These are phyloP conservation scores for Vaccinium vitisidaea DNA, from an alignment of 148 eudicot species.

Conservation along the genomic window DNA sequence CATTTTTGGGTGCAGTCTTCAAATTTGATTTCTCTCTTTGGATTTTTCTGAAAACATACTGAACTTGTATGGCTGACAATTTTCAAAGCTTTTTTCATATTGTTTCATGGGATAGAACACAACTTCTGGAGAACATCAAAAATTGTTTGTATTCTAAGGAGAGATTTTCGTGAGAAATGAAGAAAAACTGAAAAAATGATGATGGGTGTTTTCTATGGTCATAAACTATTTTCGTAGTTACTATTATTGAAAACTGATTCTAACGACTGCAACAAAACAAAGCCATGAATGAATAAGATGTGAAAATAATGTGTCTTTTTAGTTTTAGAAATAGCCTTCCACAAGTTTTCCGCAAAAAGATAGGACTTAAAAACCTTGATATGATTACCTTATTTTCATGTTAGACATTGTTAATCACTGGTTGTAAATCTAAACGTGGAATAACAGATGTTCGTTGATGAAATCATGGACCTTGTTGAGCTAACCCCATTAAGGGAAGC, in stretches of 20 bases:
- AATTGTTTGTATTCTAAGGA: neutral
- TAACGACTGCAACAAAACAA: neutral
- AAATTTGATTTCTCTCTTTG: neutral
- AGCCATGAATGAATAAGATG: neutral
- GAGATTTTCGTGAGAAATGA: neutral
- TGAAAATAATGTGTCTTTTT: too few species aligned
- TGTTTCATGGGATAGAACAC: neutral
- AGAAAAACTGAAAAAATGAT: neutral
- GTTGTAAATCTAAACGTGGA: neutral
- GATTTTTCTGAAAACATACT: neutral
- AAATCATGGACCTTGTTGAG: slow-evolving; percentile 79
- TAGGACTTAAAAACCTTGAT: neutral
- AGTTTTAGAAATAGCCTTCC: too few species aligned
- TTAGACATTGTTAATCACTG: neutral
- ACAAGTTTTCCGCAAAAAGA: neutral
- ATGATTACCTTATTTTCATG: too few species aligned
- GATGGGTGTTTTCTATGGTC: neutral
- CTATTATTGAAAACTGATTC: neutral
- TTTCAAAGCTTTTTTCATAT: neutral
- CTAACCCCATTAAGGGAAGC: slow-evolving; percentile 45
- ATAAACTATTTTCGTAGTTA: neutral
- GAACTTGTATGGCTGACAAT: neutral
- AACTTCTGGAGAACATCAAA: neutral
- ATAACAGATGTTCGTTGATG: slow-evolving; percentile 62
- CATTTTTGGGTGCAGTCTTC: neutral